A percentile compares a stretch with the other conserved stretches of the same genome.
Evolutionary conservation across 768 basidiomycete species (phyloP).

Genomic region (Lentinula lateritia): DNA sequence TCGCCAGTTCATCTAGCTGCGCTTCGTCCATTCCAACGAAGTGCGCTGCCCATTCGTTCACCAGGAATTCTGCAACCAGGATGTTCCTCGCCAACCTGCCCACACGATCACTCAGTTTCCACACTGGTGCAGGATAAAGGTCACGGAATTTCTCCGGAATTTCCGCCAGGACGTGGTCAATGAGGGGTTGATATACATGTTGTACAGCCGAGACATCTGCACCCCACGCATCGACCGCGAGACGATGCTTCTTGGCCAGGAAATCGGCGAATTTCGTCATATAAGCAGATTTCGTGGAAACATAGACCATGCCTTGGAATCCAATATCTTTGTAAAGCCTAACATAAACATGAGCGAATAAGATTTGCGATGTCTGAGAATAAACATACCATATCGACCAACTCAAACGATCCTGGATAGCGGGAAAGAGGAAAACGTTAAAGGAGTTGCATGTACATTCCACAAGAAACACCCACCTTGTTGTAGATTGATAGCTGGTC

Average conservation of each 20-base stretch:
- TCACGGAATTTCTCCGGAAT: conserved; percentile 43
- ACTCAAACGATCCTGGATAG: conserved; percentile 34
- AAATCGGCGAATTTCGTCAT: conserved; percentile 64
- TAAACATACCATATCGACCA: conserved; percentile 70
- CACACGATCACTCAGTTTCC: conserved; percentile 53
- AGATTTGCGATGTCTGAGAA: background rate
- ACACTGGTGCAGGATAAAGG: conserved; percentile 62
- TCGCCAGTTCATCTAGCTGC: conserved; percentile 70
- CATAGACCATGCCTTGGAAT: conserved; percentile 82
- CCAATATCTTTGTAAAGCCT: conserved; percentile 87
- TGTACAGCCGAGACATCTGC: conserved; percentile 54
- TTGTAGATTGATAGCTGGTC: conserved; percentile 53
- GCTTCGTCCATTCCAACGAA: conserved; percentile 51
- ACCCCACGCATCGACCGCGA: conserved; percentile 78
- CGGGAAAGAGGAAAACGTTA: background rate
- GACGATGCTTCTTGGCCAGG: conserved; percentile 71
- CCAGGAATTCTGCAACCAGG: conserved; percentile 64
- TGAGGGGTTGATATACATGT: conserved; percentile 58
- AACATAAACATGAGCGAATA: conserved; percentile 58
- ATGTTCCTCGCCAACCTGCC: conserved; percentile 61
- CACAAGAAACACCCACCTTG: conserved; percentile 21
- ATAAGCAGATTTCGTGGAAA: conserved; percentile 64
- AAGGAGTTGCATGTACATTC: background rate
- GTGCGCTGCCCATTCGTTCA: conserved; percentile 70
- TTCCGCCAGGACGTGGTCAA: conserved; percentile 55